phyloP scores from a whole-genome alignment of 345 rosid genomes.

The Eucalyptus shirleyi region DNA sequence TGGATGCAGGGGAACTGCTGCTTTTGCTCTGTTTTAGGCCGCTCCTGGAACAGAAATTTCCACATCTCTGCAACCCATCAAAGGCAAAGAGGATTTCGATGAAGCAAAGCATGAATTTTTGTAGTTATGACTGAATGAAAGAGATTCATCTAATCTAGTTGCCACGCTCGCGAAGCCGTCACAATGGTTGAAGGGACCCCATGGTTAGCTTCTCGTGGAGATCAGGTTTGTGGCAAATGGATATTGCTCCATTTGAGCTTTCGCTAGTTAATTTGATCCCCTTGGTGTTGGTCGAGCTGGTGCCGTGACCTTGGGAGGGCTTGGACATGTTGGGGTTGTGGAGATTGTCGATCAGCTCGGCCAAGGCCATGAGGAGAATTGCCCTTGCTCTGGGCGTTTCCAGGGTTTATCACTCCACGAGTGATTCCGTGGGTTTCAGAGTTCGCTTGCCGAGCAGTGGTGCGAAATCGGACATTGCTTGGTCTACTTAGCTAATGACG shows the following conservation, averaged over 20 bases:
- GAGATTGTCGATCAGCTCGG: not conserved
- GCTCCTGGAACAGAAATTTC: too few species aligned
- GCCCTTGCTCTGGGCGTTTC: not conserved
- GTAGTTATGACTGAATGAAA: too few species aligned
- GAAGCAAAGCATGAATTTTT: too few species aligned
- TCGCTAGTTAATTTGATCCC: not conserved
- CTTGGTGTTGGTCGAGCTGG: not conserved
- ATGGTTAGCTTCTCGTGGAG: not conserved
- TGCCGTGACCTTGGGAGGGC: not conserved
- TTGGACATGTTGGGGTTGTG: not conserved
- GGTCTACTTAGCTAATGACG: too few species aligned
- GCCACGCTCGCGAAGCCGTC: too few species aligned
- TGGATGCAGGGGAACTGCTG: not conserved
- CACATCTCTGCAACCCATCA: too few species aligned
- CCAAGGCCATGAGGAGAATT: not conserved
- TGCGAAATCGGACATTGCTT: too few species aligned
- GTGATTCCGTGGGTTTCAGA: not conserved
- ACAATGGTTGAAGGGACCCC: not conserved
- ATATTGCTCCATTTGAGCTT: not conserved
- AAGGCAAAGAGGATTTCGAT: too few species aligned
- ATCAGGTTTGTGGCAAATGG: not conserved
- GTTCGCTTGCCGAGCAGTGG: not conserved
- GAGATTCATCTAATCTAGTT: too few species aligned
- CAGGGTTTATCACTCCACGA: not conserved
- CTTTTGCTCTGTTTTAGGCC: too few species aligned